Evolutionary conservation across 2,329 filamentous ascomycete species (phyloP), one percentile per base, ranked within the genome.

Genomic region (Monosporascus ibericus): DNA sequence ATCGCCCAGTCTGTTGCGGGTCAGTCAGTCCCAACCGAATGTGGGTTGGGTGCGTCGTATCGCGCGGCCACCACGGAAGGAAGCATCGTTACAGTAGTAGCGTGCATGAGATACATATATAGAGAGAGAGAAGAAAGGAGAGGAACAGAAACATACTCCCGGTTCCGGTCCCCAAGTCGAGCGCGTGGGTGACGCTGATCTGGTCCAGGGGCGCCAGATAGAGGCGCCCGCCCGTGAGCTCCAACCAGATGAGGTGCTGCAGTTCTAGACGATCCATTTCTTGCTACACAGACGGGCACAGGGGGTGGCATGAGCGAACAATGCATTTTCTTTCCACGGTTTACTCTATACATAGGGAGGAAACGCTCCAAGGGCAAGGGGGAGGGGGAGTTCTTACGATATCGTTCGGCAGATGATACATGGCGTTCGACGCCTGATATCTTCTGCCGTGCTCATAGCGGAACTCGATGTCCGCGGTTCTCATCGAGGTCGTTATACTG

Each of bases 261-360:
- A 60, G 52, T 42, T 60, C 58, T 17, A 60, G 57, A 17, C 58
- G 55, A 39, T 60, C 55, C 51, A 59, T 56, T 54, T 58, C 55
- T 54, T 52, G 52, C 58, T 60, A 47, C 15, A 36, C 15, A n/a
- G 36, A 52, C 18, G n/a, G 44, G 14, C 25, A 46, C 22, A 47
- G n/a, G 18, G n/a, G n/a, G 39, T 11, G 27, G 48, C 37, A 18
- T 50, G 44, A 27, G 34, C 39, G n/a, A 39, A 47, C 42, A 47
- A 22, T 47, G 48, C 39, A 44, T 22, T 11, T 20, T 38, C 8
- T 40, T n/a, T 17, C n/a, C 47, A 36, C 27, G 14, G 5, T 39
- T 4, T 11, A 17, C 17, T 6, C 18, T 17, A 7, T 2, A 18
- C 38, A 39, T n/a, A 39, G 24, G 25, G n/a, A 47, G 24, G n/a